A percentile compares a stretch with the other conserved stretches of the same genome.
Evolutionary conservation across 202 grass and related monocot genomes (phyloP).

Genomic region (Digitaria exilis): DNA sequence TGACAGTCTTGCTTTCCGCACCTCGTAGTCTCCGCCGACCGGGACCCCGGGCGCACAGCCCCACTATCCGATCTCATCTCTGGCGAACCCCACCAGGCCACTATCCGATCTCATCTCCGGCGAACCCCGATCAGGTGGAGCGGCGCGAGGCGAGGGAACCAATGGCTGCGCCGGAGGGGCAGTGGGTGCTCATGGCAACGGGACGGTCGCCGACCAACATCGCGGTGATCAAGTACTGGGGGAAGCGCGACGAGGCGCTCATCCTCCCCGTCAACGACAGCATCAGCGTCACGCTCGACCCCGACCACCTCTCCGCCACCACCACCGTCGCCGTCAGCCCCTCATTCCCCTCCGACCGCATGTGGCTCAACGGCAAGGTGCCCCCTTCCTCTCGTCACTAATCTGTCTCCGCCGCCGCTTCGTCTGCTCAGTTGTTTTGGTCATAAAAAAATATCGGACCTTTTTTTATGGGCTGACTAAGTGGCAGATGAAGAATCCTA

Average conservation of each 20-base stretch:
- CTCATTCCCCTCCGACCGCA: slow-evolving; percentile 56
- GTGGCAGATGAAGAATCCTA: background rate
- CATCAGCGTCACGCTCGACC: slow-evolving; percentile 96
- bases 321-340: slow-evolving; percentile 95
- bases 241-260: slow-evolving; percentile 91
- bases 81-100: background rate
- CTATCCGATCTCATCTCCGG: background rate
- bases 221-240: slow-evolving; percentile 99
- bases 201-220: slow-evolving; percentile 95
- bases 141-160: background rate
- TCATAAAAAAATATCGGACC: too few relatives aligned
- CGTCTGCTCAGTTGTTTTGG: background rate
- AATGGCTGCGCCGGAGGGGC: slow-evolving; percentile 41
- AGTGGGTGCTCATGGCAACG: slow-evolving; percentile 90
- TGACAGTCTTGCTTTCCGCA: too few relatives aligned
- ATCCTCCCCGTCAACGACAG: slow-evolving; percentile 95
- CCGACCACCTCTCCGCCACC: slow-evolving; percentile 91
- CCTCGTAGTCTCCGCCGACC: slow-evolving; percentile 28
- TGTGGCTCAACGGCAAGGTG: slow-evolving; percentile 69
- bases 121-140: background rate
- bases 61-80: background rate
- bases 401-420: too few relatives aligned
- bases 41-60: background rate
- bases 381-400: too few relatives aligned
- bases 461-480: background rate